These are phyloP conservation scores for Boletus subcaerulescens DNA, from an alignment of 768 basidiomycete species.

Conservation along the genomic window DNA sequence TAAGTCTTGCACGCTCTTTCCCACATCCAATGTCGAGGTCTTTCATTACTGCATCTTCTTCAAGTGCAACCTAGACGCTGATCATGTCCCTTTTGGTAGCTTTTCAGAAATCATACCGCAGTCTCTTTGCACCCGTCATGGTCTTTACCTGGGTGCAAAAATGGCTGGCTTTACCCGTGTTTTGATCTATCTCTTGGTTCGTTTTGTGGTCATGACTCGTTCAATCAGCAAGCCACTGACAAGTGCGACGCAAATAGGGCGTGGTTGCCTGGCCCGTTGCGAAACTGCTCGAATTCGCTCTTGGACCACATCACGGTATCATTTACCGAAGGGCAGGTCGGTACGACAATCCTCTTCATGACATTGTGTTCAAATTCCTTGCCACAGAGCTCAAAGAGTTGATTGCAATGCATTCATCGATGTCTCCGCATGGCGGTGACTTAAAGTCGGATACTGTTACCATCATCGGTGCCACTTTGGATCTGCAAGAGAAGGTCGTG, in stretches of 20 bases:
- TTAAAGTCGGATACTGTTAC: slow-evolving; percentile 83
- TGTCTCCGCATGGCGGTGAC: slow-evolving; percentile 77
- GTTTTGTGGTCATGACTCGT: neutral
- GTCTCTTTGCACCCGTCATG: slow-evolving; percentile 88
- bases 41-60: neutral
- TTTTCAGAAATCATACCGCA: slow-evolving; percentile 93
- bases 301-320: slow-evolving; percentile 87
- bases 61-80: neutral
- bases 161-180: slow-evolving; percentile 70
- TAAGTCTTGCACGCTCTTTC: slow-evolving; percentile 39
- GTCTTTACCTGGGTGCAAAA: slow-evolving; percentile 83
- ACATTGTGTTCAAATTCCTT: neutral
- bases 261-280: slow-evolving; percentile 84
- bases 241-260: slow-evolving; percentile 40
- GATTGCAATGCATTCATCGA: slow-evolving; percentile 81
- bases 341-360: neutral
- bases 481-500: slow-evolving; percentile 84
- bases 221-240: neutral
- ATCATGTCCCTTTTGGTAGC: slow-evolving; percentile 36
- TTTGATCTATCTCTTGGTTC: slow-evolving; percentile 68
- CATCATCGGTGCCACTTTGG: slow-evolving; percentile 87
- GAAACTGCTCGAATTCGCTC: slow-evolving; percentile 70
- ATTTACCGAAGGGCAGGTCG: slow-evolving; percentile 76
- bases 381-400: slow-evolving; percentile 76
- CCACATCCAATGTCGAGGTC: neutral